phyloP scores from a whole-genome alignment of 371 early-diverging fungal species.

The Thermomucor indicae-seudaticae region DNA sequence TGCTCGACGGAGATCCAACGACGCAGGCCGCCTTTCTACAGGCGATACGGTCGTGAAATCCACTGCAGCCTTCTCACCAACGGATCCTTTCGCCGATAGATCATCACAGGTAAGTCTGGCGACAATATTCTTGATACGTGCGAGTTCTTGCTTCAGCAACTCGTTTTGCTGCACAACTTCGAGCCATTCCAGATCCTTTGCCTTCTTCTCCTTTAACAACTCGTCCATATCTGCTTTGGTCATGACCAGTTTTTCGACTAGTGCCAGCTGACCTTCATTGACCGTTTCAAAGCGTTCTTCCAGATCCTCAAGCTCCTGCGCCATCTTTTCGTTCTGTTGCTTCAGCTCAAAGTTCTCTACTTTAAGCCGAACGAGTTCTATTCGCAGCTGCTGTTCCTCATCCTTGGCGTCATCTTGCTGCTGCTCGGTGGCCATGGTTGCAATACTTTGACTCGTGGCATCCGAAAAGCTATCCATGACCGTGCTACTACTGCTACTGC shows the following conservation, averaged over 20 bases:
- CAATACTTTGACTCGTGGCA: slow-evolving; percentile 1
- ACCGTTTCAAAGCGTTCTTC: slow-evolving; percentile 33
- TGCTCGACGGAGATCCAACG: background rate
- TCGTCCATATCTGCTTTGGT: slow-evolving; percentile 33
- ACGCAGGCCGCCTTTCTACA: slow-evolving; percentile 1
- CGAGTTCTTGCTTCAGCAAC: slow-evolving; percentile 5
- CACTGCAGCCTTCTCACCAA: too few species aligned
- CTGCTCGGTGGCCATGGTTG: background rate
- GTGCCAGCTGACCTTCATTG: slow-evolving; percentile 40
- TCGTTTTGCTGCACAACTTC: slow-evolving; percentile 11
- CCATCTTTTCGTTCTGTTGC: slow-evolving; percentile 27
- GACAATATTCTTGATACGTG: too few species aligned
- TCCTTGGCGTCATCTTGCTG: slow-evolving; percentile 4
- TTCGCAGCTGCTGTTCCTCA: slow-evolving; percentile 7
- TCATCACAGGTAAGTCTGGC: too few species aligned
- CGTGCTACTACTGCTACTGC: background rate
- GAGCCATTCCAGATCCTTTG: slow-evolving; percentile 15
- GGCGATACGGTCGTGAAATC: background rate
- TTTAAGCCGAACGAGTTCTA: slow-evolving; percentile 26
- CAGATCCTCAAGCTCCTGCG: slow-evolving; percentile 22
- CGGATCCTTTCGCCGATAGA: too few species aligned
- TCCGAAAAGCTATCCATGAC: slow-evolving; percentile 10
- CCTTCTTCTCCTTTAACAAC: slow-evolving; percentile 16
- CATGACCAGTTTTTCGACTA: slow-evolving; percentile 26
- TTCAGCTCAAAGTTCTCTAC: slow-evolving; percentile 30